Evolutionary conservation across 2,329 filamentous ascomycete genomes (phyloP).

Genomic region (Xylaria sp.): DNA sequence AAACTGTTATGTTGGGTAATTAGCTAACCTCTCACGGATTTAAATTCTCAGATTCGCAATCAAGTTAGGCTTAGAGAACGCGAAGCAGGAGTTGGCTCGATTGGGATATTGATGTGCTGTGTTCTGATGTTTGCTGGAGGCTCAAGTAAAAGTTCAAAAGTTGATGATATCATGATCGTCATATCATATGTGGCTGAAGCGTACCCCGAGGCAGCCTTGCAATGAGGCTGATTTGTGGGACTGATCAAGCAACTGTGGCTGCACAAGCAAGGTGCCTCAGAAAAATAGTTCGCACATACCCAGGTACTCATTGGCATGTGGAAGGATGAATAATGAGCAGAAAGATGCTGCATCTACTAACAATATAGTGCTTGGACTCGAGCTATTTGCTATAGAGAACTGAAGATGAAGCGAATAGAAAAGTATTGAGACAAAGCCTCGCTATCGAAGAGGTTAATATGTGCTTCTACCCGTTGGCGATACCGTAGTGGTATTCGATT

Average conservation of each 20-base stretch:
- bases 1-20: neutral
- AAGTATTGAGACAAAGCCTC: neutral
- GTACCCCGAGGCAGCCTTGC: no score
- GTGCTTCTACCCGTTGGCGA: neutral
- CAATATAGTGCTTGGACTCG: no score
- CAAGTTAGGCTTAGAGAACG: neutral
- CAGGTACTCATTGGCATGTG: neutral
- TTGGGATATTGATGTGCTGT: neutral
- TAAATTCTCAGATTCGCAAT: neutral
- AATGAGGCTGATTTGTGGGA: neutral
- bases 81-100: neutral
- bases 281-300: no score
- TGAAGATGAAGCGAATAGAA: no score
- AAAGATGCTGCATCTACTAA: neutral
- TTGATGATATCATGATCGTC: slow-evolving; percentile 13
- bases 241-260: neutral
- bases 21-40: neutral
- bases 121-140: neutral
- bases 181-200: slow-evolving; percentile 8
- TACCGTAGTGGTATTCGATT: no score
- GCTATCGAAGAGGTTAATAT: neutral
- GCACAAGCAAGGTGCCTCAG: neutral
- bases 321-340: neutral
- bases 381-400: no score
- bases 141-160: neutral